These are phyloP conservation scores for Acacia acuminata DNA, from an alignment of 306 rosid genomes.

Conservation along the genomic window DNA sequence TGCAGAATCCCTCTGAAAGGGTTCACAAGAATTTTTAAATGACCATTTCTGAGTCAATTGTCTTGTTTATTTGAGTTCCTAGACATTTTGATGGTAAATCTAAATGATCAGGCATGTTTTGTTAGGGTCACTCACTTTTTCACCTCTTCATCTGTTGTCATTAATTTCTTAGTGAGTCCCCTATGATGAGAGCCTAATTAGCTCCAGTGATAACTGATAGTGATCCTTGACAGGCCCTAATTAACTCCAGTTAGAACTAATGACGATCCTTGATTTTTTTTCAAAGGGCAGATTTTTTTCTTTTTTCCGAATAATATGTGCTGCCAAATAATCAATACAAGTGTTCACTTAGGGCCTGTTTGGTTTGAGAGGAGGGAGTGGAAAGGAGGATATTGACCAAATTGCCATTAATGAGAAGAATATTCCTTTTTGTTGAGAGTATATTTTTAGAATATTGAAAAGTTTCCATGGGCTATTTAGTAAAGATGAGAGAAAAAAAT, in stretches of 20 bases:
- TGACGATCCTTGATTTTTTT: slow-evolving; percentile 11
- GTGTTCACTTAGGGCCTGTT: neutral
- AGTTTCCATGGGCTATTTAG: no score
- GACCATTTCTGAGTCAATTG: neutral
- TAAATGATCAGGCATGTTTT: neutral
- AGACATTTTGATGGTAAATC: slow-evolving; percentile 11
- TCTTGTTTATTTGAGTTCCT: slow-evolving; percentile 16
- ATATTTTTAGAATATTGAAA: no score
- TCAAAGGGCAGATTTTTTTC: neutral
- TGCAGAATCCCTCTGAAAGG: slow-evolving; percentile 14
- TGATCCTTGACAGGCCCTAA: neutral
- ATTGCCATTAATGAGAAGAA: no score
- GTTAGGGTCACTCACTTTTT: slow-evolving; percentile 15
- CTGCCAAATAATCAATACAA: neutral
- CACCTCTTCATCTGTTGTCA: neutral
- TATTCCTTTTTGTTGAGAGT: no score
- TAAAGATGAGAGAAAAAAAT: no score
- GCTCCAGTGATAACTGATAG: neutral
- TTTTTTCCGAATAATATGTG: neutral
- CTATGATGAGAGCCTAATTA: slow-evolving; percentile 17
- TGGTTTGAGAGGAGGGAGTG: no score
- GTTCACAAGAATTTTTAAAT: neutral
- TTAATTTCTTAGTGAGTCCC: slow-evolving; percentile 26
- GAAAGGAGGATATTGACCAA: no score
- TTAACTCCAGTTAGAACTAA: neutral